phyloP scores from a whole-genome alignment of 2,329 filamentous ascomycete species.

The Fonsecaea nubica region DNA sequence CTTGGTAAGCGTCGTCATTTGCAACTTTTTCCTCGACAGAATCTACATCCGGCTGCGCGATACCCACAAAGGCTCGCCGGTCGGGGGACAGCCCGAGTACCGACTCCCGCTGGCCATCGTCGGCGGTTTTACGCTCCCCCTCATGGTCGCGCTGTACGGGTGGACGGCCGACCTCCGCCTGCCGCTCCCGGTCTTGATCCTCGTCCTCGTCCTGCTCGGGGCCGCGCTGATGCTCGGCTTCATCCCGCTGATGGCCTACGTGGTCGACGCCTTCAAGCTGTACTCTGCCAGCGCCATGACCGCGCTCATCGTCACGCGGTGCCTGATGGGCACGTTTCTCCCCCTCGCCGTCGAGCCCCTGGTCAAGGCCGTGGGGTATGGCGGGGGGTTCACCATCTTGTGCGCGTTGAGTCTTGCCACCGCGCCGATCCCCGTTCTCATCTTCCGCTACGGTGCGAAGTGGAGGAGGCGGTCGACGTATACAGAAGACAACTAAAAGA shows the following conservation, averaged over 20 bases:
- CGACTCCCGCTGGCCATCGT: slow-evolving; percentile 56
- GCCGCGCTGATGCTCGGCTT: slow-evolving; percentile 32
- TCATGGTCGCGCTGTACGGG: slow-evolving; percentile 36
- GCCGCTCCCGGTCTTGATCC: slow-evolving; percentile 31
- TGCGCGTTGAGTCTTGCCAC: slow-evolving; percentile 28
- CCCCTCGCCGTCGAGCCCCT: slow-evolving; percentile 38
- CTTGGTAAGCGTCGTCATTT: slow-evolving; percentile 35
- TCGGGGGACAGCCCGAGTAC: slow-evolving; percentile 48
- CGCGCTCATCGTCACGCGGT: slow-evolving; percentile 38
- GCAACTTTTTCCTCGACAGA: slow-evolving; percentile 36
- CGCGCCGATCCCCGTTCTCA: slow-evolving; percentile 36
- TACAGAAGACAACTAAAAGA: slow-evolving; percentile 29
- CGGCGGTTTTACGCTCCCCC: slow-evolving; percentile 48
- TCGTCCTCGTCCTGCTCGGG: slow-evolving; percentile 32
- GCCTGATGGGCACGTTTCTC: slow-evolving; percentile 40
- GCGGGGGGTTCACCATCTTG: slow-evolving; percentile 39
- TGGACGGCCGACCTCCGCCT: slow-evolving; percentile 34
- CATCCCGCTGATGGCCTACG: slow-evolving; percentile 38
- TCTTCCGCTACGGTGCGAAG: slow-evolving; percentile 33
- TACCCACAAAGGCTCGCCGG: slow-evolving; percentile 43
- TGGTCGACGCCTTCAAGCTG: slow-evolving; percentile 41
- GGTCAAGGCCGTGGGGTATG: slow-evolving; percentile 37
- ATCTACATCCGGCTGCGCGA: slow-evolving; percentile 42
- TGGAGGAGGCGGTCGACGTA: slow-evolving; percentile 36
- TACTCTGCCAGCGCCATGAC: slow-evolving; percentile 53